Base-by-base conservation (phyloP, 2,329 filamentous ascomycete genomes). In the Drechslerella dactyloides region DNA sequence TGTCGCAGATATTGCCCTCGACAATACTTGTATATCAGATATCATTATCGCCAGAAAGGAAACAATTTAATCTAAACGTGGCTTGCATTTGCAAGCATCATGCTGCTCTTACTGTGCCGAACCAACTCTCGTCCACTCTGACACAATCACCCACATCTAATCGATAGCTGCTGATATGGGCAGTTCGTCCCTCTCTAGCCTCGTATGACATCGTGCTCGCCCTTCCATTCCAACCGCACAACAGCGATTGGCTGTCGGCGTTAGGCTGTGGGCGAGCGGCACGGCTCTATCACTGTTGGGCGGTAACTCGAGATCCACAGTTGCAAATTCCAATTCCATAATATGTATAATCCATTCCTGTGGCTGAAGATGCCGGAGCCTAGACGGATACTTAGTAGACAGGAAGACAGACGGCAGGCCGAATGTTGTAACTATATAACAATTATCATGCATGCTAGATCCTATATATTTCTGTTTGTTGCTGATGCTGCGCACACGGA, bases 151-250 rank as follows among this genome's bases (percentile, higher is more conserved):
- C 3, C 27, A 33, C 63, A 70, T 59, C 59, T 70, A 64, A 70
- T 70, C 66, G 66, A 70, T 70, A 70, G 63, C 58, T 42, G 40
- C n/a, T 24, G 46, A 33, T n/a, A n/a, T 33, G 27, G 27, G 27
- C 3, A 33, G n/a, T n/a, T n/a, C n/a, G n/a, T n/a, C n/a, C n/a
- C n/a, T 33, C 27, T 8, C 27, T 33, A 33, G 27, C 27, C 27
- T 23, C 24, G 46, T 53, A 24, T 50, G 48, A 59, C n/a, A 62
- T 62, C 58, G 60, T 55, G 48, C 24, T 30, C 8, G 7, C 30
- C 13, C 46, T 37, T 11, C 23, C 44, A 33, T 21, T 44, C 11
- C 6, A 21, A 35, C 19, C 44, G 21, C 42, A 15, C 35, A 35
- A 51, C 46, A 27, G 23, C 46, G 46, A 51, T 51, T 51, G 46